Conservation (phyloP, 345 rosid genomes). For the Erucastrum elatum region DNA sequence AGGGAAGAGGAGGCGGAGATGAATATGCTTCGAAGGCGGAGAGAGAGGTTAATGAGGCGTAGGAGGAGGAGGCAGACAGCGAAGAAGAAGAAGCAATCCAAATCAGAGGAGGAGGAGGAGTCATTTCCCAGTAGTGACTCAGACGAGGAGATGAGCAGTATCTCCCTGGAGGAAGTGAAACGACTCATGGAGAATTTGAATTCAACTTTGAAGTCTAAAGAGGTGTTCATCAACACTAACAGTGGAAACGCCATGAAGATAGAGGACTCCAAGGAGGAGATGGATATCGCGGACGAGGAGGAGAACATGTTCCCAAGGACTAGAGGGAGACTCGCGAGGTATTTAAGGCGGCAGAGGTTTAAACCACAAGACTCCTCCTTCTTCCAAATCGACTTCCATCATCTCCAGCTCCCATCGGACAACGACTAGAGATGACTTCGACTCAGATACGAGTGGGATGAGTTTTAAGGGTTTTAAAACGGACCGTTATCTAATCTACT, state of each 20-base stretch:
- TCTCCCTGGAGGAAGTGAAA: slow-evolving; percentile 10
- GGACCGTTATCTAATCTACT: neutral
- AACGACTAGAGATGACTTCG: neutral
- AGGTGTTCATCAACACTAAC: neutral
- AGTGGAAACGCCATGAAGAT: neutral
- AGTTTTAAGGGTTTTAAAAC: neutral
- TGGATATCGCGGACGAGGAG: neutral
- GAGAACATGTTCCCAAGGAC: slow-evolving; percentile 13
- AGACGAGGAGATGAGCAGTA: neutral
- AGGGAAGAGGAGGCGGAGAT: neutral
- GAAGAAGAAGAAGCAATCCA: neutral
- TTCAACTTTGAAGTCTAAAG: neutral
- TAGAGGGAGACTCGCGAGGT: slow-evolving; percentile 14
- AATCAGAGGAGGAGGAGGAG: neutral
- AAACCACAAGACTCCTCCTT: neutral
- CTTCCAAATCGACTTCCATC: slow-evolving; percentile 9
- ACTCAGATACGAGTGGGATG: neutral
- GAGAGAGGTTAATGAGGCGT: slow-evolving; percentile 18
- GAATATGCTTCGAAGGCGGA: slow-evolving; percentile 12
- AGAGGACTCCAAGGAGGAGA: neutral
- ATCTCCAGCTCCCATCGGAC: slow-evolving; percentile 5
- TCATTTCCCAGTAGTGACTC: neutral
- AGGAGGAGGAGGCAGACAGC: neutral
- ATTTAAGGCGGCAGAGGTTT: slow-evolving; percentile 6
- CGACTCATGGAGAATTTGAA: slow-evolving; percentile 14